These are phyloP conservation scores for Metschnikowia similis DNA, from an alignment of 805 yeast species.

Conservation along the genomic window DNA sequence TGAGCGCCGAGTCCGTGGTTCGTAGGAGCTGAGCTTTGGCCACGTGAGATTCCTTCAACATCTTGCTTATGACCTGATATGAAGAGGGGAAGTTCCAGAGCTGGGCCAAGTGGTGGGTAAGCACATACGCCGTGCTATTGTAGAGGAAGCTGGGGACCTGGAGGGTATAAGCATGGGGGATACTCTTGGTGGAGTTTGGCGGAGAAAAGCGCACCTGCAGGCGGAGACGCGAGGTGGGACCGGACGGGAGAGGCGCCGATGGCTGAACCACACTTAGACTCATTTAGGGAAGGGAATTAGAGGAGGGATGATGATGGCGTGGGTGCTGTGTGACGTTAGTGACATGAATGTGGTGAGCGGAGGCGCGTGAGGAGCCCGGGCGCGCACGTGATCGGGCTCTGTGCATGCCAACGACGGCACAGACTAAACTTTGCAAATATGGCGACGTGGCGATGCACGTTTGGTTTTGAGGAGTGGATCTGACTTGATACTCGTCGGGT, in stretches of 20 bases:
- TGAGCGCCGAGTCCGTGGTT: slow-evolving; percentile 18
- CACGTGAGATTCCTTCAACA: slow-evolving; percentile 19
- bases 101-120: slow-evolving; percentile 29
- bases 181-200: slow-evolving; percentile 3
- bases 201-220: slow-evolving; percentile 5
- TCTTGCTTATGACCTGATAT: slow-evolving; percentile 32
- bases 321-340: too few relatives aligned
- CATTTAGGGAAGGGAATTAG: neutral
- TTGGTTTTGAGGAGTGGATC: too few relatives aligned
- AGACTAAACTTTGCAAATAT: too few relatives aligned
- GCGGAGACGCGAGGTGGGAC: slow-evolving; percentile 8
- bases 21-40: slow-evolving; percentile 17
- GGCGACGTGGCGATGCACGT: too few relatives aligned
- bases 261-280: slow-evolving; percentile 1
- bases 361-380: too few relatives aligned
- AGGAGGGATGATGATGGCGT: neutral
- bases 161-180: slow-evolving; percentile 6
- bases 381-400: too few relatives aligned
- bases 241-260: neutral
- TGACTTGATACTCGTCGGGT: too few relatives aligned
- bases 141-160: slow-evolving; percentile 11
- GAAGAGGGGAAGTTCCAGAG: slow-evolving; percentile 41
- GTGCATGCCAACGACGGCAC: too few relatives aligned
- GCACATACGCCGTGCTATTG: slow-evolving; percentile 17
- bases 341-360: too few relatives aligned